These are phyloP conservation scores for Diutina mesorugosa DNA, from an alignment of 1,139 yeast species.

Conservation along the genomic window DNA sequence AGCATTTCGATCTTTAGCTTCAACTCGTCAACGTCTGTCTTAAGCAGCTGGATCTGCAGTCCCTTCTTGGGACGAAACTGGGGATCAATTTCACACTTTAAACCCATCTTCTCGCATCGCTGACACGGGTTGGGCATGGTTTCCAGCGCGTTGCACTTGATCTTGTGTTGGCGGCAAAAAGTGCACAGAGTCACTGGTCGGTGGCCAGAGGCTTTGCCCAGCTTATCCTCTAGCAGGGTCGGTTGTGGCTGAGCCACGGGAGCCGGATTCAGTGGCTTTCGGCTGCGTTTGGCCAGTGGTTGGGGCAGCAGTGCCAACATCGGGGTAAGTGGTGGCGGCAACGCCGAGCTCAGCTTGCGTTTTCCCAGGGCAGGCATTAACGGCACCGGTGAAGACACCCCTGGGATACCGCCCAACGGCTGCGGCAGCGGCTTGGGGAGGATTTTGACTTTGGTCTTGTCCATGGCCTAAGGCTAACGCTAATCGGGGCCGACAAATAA, in stretches of 20 bases:
- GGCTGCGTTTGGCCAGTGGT: background rate
- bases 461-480: background rate
- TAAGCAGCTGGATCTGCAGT: constrained; percentile 70
- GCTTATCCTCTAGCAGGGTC: background rate
- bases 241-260: background rate
- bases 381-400: background rate
- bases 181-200: constrained; percentile 90
- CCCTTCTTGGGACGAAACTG: constrained; percentile 87
- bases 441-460: constrained; percentile 2
- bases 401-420: background rate
- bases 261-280: background rate
- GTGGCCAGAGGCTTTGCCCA: background rate
- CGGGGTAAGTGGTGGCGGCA: background rate
- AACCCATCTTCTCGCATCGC: constrained; percentile 67
- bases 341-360: background rate
- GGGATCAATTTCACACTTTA: constrained; percentile 83
- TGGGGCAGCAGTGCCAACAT: background rate
- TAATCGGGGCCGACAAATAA: background rate
- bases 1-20: constrained; percentile 66
- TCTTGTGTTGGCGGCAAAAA: constrained; percentile 89
- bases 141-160: constrained; percentile 83
- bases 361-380: background rate
- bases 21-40: constrained; percentile 76
- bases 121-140: constrained; percentile 75
- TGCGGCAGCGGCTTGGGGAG: background rate